Base-by-base conservation (phyloP, 1,139 yeast species). In the Hyphopichia khmerensis region DNA sequence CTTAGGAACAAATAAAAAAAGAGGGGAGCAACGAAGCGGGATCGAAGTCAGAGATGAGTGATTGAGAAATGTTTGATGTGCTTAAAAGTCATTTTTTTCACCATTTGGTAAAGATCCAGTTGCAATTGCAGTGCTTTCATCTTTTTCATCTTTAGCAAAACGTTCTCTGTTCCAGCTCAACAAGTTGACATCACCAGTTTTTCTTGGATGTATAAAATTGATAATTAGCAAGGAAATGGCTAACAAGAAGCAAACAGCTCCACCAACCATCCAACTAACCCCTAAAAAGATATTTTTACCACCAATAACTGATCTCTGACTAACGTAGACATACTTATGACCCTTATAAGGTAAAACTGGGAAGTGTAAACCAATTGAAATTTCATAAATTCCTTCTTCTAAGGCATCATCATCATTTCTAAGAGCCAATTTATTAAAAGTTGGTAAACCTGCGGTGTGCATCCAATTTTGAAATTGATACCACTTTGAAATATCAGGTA, bases 381-480 rank as follows among this genome's bases (percentile, higher is more conserved):
- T 73, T 59, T 81, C 81, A 62, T 93, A 93, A 4, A 75, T 75
- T 17, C 99, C 99, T 5, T 72, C 65, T 6, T 64, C 59, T 54
- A 93, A 65, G 3, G 69, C 61, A 29, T 79, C 80, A 36, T 82
- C 62, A 60, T 89, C 95, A 60, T 91, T 91, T 59, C 96, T 80
- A 50, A 82, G 71, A 3, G 86, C 89, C 59, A 93, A 70, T 64
- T 90, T 90, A 56, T 87, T 81, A 59, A 95, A 93, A 26, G 82
- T 82, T 9, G 98, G 84, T 48, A 95, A 74, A 1, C 93, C 98
- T 3, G 97, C 85, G 2, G 98, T 84, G 56, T 90, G 82, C 97
- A 93, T 91, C 99, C 99, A 93, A 62, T 91, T 93, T 66, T 93
- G 98, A 60, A 93, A 83, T 56, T 88, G 89, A 43, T 56, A 59